Evolutionary conservation across 495 filamentous ascomycete genomes (phyloP).

Genomic region (Poronia punctata): DNA sequence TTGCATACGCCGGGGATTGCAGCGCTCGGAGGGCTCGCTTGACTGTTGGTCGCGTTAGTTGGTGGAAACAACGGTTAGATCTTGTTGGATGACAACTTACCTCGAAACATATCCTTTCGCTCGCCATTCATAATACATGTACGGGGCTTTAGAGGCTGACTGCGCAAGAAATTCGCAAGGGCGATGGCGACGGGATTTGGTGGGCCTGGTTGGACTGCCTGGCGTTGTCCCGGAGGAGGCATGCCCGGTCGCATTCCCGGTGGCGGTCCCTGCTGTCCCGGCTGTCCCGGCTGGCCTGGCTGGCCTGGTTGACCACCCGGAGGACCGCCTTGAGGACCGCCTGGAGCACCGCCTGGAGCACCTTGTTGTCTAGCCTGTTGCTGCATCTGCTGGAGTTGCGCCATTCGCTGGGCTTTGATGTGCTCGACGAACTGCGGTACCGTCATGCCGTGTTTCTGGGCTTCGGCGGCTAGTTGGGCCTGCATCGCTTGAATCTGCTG

Average conservation of each 20-base stretch:
- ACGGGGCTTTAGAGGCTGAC: slow-evolving; percentile 80
- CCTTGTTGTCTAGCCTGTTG: slow-evolving; percentile 31
- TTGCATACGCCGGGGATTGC: slow-evolving; percentile 78
- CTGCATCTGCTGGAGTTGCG: slow-evolving; percentile 57
- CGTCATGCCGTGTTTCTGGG: slow-evolving; percentile 66
- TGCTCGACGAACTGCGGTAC: slow-evolving; percentile 66
- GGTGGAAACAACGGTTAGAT: slow-evolving; percentile 2
- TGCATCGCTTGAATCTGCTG: slow-evolving; percentile 83
- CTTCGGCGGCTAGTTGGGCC: slow-evolving; percentile 70
- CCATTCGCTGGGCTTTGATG: slow-evolving; percentile 59
- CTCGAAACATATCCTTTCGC: slow-evolving; percentile 96
- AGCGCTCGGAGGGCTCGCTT: slow-evolving; percentile 95
- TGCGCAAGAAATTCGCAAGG: slow-evolving; percentile 79
- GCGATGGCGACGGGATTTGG: slow-evolving; percentile 82
- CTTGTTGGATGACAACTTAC: slow-evolving; percentile 36
- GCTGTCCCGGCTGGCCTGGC: slow-evolving; percentile 29
- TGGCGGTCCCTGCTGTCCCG: slow-evolving; percentile 1
- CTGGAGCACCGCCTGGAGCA: slow-evolving; percentile 20
- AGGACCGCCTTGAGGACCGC: slow-evolving; percentile 15
- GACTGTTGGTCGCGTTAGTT: slow-evolving; percentile 47
- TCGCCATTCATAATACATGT: slow-evolving; percentile 94
- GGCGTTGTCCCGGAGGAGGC: slow-evolving; percentile 38
- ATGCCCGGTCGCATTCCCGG: slow-evolving; percentile 23
- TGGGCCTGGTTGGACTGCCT: slow-evolving; percentile 62
- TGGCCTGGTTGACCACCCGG: slow-evolving; percentile 30